A percentile compares a stretch with the other conserved stretches of the same genome.
Conservation (phyloP, 768 basidiomycete genomes). For the Pisolithus microcarpus region DNA sequence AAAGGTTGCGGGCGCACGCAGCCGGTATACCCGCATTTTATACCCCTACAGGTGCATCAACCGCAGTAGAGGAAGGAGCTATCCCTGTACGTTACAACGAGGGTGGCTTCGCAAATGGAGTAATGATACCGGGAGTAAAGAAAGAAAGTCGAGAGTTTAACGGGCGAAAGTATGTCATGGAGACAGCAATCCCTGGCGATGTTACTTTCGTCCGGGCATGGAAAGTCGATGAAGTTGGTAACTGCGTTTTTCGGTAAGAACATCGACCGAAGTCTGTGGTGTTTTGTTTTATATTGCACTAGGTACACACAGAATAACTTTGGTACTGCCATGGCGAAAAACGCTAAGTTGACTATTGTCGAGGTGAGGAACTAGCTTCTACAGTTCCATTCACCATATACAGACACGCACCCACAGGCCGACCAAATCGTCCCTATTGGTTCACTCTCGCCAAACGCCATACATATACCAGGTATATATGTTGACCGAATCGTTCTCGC, state of each 20-base stretch:
- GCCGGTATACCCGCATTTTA: slow-evolving; percentile 92
- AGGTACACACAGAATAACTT: slow-evolving; percentile 86
- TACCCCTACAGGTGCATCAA: slow-evolving; percentile 84
- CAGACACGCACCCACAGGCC: slow-evolving; percentile 41
- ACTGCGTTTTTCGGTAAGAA: slow-evolving; percentile 78
- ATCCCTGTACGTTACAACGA: slow-evolving; percentile 76
- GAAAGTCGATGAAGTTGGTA: slow-evolving; percentile 90
- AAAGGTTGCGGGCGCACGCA: slow-evolving; percentile 82
- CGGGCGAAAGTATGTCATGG: slow-evolving; percentile 76
- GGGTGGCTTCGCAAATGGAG: slow-evolving; percentile 63
- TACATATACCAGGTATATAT: slow-evolving; percentile 82
- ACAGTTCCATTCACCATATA: slow-evolving; percentile 3
- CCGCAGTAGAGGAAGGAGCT: slow-evolving; percentile 71
- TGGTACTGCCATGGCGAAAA: slow-evolving; percentile 78
- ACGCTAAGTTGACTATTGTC: slow-evolving; percentile 84
- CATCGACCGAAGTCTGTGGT: neutral
- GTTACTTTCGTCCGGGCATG: slow-evolving; percentile 84
- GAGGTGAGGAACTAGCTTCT: slow-evolving; percentile 44
- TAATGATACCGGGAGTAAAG: slow-evolving; percentile 64
- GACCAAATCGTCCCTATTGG: slow-evolving; percentile 86
- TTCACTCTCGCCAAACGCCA: slow-evolving; percentile 68
- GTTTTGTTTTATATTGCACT: slow-evolving; percentile 19
- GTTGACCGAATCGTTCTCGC: slow-evolving; percentile 84
- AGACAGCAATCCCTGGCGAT: slow-evolving; percentile 72
- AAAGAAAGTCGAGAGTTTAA: slow-evolving; percentile 74